These are phyloP conservation scores for Plasmodium sp. DNA, from an alignment of 169 alveolate genomes.

Conservation along the genomic window DNA sequence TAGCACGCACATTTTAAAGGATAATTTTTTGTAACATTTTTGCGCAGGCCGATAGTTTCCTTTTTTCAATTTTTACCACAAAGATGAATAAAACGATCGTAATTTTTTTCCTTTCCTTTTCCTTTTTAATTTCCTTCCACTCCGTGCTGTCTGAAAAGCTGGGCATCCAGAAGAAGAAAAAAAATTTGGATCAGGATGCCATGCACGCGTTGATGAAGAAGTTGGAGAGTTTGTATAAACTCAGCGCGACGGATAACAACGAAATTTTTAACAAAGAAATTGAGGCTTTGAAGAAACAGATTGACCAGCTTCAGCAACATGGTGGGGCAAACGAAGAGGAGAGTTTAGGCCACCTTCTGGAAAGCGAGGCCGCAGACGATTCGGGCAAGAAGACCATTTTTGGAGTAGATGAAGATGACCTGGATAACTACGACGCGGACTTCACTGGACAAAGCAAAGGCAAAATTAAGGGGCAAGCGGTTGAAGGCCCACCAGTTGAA, in stretches of 20 bases:
- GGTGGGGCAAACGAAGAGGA: neutral
- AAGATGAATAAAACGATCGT: no score
- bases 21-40: no score
- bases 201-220: neutral
- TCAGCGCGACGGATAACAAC: neutral
- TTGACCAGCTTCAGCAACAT: neutral
- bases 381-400: neutral
- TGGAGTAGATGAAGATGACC: slow-evolving; percentile 17
- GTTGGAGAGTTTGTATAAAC: neutral
- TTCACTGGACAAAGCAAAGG: neutral
- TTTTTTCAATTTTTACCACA: no score
- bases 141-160: neutral
- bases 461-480: neutral
- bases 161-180: neutral
- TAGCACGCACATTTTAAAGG: no score
- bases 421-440: neutral
- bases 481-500: neutral
- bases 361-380: neutral
- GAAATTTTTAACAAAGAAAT: neutral
- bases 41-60: no score
- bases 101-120: no score
- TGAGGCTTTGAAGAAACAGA: slow-evolving; percentile 9
- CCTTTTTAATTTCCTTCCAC: no score
- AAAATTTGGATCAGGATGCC: neutral
- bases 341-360: neutral